Conservation (phyloP, 2,329 filamentous ascomycete genomes). For the Pyrenophora seminiperda region DNA sequence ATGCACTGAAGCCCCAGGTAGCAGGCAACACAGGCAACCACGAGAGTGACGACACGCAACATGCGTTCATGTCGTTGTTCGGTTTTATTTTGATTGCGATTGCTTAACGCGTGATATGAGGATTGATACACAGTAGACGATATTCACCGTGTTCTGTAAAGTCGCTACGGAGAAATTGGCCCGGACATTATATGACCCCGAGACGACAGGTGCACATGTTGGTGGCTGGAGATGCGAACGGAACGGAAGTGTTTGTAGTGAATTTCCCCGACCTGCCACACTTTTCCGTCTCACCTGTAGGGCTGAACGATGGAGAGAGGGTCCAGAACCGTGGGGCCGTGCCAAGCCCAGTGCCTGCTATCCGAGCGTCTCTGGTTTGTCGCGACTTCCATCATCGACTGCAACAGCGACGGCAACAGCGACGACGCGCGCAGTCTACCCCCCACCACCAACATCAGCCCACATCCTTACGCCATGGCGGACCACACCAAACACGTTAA, state of each 20-base stretch:
- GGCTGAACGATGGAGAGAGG: slow-evolving; percentile 20
- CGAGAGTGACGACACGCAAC: too few relatives aligned
- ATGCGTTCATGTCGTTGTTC: too few relatives aligned
- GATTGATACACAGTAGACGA: too few relatives aligned
- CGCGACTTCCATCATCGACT: slow-evolving; percentile 14
- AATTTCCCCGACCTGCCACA: not conserved
- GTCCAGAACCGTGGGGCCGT: slow-evolving; percentile 14
- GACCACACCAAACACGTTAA: slow-evolving; percentile 35
- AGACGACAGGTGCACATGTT: not conserved
- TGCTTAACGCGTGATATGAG: too few relatives aligned
- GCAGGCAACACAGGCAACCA: too few relatives aligned
- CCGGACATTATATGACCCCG: too few relatives aligned
- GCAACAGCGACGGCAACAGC: slow-evolving; percentile 7
- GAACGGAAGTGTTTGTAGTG: too few relatives aligned
- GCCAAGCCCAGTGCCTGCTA: slow-evolving; percentile 21
- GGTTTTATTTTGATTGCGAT: too few relatives aligned
- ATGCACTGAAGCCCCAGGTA: too few relatives aligned
- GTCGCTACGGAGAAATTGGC: too few relatives aligned
- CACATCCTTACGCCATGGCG: slow-evolving; percentile 34
- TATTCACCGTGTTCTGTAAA: too few relatives aligned
- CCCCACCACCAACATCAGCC: not conserved
- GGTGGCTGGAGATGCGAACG: too few relatives aligned
- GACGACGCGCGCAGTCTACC: not conserved
- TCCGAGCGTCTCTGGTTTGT: slow-evolving; percentile 18
- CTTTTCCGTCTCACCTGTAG: slow-evolving; percentile 10